Base-by-base conservation (phyloP, 2,329 filamentous ascomycete species). In the Periconia macrospinosa region DNA sequence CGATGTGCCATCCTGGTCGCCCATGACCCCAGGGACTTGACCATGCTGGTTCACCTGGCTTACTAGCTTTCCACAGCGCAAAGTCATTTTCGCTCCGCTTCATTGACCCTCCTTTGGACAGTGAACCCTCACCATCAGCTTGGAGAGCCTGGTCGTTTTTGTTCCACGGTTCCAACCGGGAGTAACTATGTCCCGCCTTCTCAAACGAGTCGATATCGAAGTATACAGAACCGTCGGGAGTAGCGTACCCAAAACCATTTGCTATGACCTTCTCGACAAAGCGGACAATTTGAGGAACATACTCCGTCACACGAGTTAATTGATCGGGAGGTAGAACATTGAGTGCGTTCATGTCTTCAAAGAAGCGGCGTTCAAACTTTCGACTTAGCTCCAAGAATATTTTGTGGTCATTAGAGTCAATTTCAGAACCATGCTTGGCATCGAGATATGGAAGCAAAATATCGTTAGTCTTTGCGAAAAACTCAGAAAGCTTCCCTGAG, bases 171-270 rank as follows among this genome's bases (percentile, higher is more conserved):
- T 91, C 86, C 40, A 96, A 77, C n/a, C 91, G 83, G 3, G 92
- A 90, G 69, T 97, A 97, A 1, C 84, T 92, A 0, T 92, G 92
- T 8, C 62, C 59, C 0, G 85, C 86, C 61, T 86, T 85, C 70
- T 97, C 92, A 67, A 96, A 97, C 0, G 90, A 85, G 5, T 82
- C 79, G 59, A 96, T 97, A 66, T 97, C 93, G 59, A 97, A 97
- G 75, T 97, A 97, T 0, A 97, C 91, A 0, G 91, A 96, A 0
- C 92, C 92, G 62, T 94, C 89, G 0, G 79, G 74, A 0, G 83
- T 84, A 35, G 76, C 78, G 67, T 97, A 97, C 1, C 88, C 93
- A 63, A 92, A 97, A 0, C 90, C 89, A 68, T 96, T 96, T 48
- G 88, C 78, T 19, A 95, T 85, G 52, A 96, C 90, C 59, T 83